These are phyloP conservation scores for Serendipita sp. DNA, from an alignment of 768 basidiomycete species.

Conservation along the genomic window DNA sequence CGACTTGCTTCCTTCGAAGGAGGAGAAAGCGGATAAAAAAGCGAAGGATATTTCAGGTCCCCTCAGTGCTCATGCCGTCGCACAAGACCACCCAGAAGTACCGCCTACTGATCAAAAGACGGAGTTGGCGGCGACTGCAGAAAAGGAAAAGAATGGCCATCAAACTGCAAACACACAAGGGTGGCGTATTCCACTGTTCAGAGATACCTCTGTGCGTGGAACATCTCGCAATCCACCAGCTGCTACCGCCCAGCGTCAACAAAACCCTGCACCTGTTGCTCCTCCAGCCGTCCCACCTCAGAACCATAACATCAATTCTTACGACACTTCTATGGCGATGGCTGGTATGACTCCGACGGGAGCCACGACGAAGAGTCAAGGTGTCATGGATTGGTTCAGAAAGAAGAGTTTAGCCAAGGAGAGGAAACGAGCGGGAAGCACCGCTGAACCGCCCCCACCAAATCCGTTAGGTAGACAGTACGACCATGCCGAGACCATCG, in stretches of 20 bases:
- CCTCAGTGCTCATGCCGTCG: neutral
- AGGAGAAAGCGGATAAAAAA: neutral
- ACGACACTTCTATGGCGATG: slow-evolving; percentile 21
- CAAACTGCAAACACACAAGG: neutral
- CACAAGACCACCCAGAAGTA: neutral
- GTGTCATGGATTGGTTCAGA: slow-evolving; percentile 97
- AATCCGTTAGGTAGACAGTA: neutral
- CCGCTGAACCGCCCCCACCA: neutral
- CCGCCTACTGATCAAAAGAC: neutral
- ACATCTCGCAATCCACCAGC: neutral
- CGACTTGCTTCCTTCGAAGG: neutral
- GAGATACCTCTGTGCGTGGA: neutral
- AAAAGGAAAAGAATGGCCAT: neutral
- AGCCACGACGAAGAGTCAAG: slow-evolving; percentile 76
- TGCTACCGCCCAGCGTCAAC: neutral
- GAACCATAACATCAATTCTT: slow-evolving; percentile 16
- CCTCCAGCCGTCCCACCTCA: slow-evolving; percentile 17
- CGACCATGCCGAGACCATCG: slow-evolving; percentile 1
- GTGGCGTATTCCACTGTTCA: neutral
- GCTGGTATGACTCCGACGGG: slow-evolving; percentile 28
- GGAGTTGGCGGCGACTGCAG: neutral
- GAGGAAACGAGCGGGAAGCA: neutral
- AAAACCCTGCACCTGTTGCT: slow-evolving; percentile 13
- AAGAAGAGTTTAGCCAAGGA: slow-evolving; percentile 21
- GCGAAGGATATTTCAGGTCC: neutral